Base-by-base conservation (phyloP, 805 yeast species). In the Brettanomyces bruxellensis region DNA sequence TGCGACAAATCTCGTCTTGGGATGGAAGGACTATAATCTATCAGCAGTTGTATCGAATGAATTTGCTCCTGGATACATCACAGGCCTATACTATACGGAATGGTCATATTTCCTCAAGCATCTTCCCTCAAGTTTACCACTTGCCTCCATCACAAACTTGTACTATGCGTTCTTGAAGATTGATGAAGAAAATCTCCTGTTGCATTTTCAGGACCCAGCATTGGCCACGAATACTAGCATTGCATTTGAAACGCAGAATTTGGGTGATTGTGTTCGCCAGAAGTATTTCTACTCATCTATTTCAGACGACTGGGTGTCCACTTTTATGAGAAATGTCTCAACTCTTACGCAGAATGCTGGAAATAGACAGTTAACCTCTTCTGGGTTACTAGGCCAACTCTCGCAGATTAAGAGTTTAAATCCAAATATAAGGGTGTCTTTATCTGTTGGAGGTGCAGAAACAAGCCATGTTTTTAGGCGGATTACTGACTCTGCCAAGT, bases 381-480 rank as follows among this genome's bases (percentile, higher is more conserved):
- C 46, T 13, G 68, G 69, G 1, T 23, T 58, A 0, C 38, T 65
- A 12, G 66, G 62, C 2, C 68, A 65, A 41, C 43, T 66, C 2
- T 48, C 55, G 3, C 61, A 57, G 37, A 23, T 66, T 45, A 63
- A 56, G 45, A 18, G 28, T 8, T 24, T 58, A 1, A 58, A 61
- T 6, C 51, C 52, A 3, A 53, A 71, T 34, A 57, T 88, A 32
- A 78, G 80, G 50, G 68, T 81, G 0, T 67, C 79, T 3, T 71
- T 89, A 74, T 82, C 96, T 0, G 74, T 91, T 47, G 99, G 99
- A 4, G 99, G 99, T 0, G 65, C 67, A 11, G 81, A 89, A 38
- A 68, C 79, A 0, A 64, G 61, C 1, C 71, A 72, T 4, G 59
- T 68, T 0, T 71, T 75, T 47, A 60, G 60, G 23, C 60, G 66